Evolutionary conservation across 441 rosid species (phyloP), one percentile per base, ranked within the genome.

Genomic region (Aleurites moluccanus): DNA sequence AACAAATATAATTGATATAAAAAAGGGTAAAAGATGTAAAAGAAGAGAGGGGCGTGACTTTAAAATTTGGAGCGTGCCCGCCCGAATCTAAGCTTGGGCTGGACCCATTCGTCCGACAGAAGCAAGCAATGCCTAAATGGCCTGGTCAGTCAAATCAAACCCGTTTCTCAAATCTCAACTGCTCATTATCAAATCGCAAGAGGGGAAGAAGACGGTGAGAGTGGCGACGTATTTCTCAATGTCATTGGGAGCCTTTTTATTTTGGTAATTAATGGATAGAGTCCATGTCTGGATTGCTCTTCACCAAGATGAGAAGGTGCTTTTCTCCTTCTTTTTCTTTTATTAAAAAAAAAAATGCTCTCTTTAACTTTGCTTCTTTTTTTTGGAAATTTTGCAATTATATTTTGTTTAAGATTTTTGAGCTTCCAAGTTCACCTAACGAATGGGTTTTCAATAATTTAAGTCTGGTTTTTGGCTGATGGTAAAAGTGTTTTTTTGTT

Each of bases 211-310:
- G 70, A 89, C 87, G 94, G 92, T 88, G 86, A 90, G 75, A 74
- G 78, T 86, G 64, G 80, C 78, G 33, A 76, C 89, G 2, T 87
- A 77, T 79, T 80, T 88, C 25, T 91, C 77, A 13, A 86, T 90
- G 91, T 67, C 92, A 56, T 27, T 87, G 40, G 94, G 87, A 2
- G 92, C 91, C 40, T 88, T 90, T 80, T 30, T 86, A 40, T 90
- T 88, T 79, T 85, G 90, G 92, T 85, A 86, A 63, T 77, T 90
- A 69, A 84, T 90, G 95, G 92, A 88, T 70, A 87, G 81, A 66
- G 77, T 90, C 62, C 92, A 90, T 49, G 90, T 90, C 72, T 90
- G 91, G 91, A 87, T 87, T 82, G 92, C 94, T 52, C 94, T 90
- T 77, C 94, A 75, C 72, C 94, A 90, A 68, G 92, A 90, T 80